phyloP scores from a whole-genome alignment of 768 basidiomycete species.

The Pleurotus citrinopileatus region DNA sequence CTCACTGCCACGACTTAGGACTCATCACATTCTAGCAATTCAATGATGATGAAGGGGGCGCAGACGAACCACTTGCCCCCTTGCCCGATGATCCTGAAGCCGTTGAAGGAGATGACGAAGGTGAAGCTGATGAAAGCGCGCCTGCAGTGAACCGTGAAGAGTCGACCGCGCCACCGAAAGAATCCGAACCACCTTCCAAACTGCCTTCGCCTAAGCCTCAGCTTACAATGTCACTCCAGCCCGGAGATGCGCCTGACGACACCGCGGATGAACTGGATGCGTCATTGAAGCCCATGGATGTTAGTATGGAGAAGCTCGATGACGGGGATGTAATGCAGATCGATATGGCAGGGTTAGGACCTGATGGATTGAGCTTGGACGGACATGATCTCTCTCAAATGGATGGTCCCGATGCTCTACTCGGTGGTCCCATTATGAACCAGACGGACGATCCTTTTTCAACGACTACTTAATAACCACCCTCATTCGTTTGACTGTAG shows the following conservation, averaged over 20 bases:
- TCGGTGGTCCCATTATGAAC: constrained; percentile 63
- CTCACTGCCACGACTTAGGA: background rate
- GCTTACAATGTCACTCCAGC: constrained; percentile 47
- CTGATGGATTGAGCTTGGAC: constrained; percentile 62
- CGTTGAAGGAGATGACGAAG: constrained; percentile 73
- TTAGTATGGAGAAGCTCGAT: constrained; percentile 31
- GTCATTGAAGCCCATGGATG: constrained; percentile 55
- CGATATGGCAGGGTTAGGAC: constrained; percentile 63
- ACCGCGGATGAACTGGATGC: constrained; percentile 46
- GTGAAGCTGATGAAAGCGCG: constrained; percentile 66
- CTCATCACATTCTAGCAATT: constrained; percentile 58
- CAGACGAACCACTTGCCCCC: constrained; percentile 77
- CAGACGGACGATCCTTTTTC: constrained; percentile 60
- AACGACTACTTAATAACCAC: background rate
- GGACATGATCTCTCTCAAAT: constrained; percentile 56
- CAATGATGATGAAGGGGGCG: constrained; percentile 80
- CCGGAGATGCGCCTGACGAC: constrained; percentile 42
- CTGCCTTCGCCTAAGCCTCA: constrained; percentile 69
- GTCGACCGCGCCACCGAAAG: constrained; percentile 29
- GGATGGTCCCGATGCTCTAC: constrained; percentile 46
- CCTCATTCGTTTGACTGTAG: background rate
- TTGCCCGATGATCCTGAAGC: constrained; percentile 76
- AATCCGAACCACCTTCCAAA: constrained; percentile 45
- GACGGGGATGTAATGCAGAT: constrained; percentile 43
- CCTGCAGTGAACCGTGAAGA: constrained; percentile 29